A percentile compares a stretch with the other conserved stretches of the same genome.
phyloP scores from a whole-genome alignment of 176 grass and related monocot species.

The Coix lacrymajobi region DNA sequence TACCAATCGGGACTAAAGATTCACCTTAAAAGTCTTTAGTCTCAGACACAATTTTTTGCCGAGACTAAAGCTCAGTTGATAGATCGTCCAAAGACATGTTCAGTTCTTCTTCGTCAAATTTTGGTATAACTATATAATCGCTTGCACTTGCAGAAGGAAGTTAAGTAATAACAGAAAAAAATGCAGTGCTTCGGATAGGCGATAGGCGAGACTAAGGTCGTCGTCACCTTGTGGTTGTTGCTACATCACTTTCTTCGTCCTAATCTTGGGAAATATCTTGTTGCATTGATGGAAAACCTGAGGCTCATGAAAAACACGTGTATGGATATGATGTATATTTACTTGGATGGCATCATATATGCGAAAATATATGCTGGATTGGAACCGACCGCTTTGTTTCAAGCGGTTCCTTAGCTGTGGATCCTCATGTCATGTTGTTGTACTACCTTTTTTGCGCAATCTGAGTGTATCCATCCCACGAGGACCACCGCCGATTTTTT shows the following conservation, averaged over 20 bases:
- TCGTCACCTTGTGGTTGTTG: not conserved
- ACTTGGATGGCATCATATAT: not conserved
- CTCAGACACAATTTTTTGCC: too few species aligned
- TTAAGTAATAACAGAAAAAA: not conserved
- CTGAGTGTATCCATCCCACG: not conserved
- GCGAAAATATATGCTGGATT: not conserved
- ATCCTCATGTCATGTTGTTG: not conserved
- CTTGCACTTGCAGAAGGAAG: not conserved
- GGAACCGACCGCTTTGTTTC: not conserved
- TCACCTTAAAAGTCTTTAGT: too few species aligned
- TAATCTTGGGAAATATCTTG: not conserved
- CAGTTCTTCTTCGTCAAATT: not conserved
- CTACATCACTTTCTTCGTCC: not conserved
- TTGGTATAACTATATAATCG: too few species aligned
- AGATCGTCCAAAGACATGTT: too few species aligned
- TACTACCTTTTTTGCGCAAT: not conserved
- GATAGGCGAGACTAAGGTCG: not conserved
- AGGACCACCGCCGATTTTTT: not conserved
- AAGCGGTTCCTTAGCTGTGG: not conserved
- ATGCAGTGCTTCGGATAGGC: not conserved
- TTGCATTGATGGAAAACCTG: constrained; percentile 5
- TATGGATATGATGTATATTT: not conserved
- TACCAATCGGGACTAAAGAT: too few species aligned
- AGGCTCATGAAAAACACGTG: not conserved
- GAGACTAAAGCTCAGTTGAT: too few species aligned